A percentile compares a stretch with the other conserved stretches of the same genome.
Evolutionary conservation across 345 rosid species (phyloP).

Genomic region (Melaleuca alternifolia): DNA sequence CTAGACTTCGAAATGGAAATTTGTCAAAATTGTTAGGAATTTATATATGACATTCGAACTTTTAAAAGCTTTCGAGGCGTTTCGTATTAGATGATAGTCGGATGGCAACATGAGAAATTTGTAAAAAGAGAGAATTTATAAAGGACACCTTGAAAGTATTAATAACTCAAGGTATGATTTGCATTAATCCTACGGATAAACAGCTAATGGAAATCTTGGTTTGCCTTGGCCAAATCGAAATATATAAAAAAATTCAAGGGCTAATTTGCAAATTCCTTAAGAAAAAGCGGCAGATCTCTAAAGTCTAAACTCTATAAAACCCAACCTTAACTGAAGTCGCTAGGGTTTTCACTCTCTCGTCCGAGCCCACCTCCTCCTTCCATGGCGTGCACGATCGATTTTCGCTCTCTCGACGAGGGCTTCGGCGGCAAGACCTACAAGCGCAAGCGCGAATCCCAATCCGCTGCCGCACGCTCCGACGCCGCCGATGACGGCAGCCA

Average conservation of each 20-base stretch:
- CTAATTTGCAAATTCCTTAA: not conserved
- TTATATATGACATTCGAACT: too few species aligned
- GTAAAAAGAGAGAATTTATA: not conserved
- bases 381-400: conserved; percentile 91
- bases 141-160: not conserved
- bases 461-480: not conserved
- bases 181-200: not conserved
- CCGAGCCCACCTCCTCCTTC: not conserved
- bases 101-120: not conserved
- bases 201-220: too few species aligned
- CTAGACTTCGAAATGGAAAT: too few species aligned
- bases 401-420: conserved; percentile 81
- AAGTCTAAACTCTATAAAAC: not conserved
- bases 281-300: not conserved
- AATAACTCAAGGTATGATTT: not conserved
- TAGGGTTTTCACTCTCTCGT: not conserved
- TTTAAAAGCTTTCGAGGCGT: not conserved
- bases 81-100: not conserved
- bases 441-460: conserved; percentile 48
- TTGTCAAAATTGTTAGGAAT: too few species aligned
- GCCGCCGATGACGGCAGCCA: conserved; percentile 12
- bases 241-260: not conserved
- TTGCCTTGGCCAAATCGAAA: not conserved
- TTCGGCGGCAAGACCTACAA: conserved; percentile 94
- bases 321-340: accelerated